phyloP scores from a whole-genome alignment of 1,139 yeast species.

The Schwanniomyces etchellsii region DNA sequence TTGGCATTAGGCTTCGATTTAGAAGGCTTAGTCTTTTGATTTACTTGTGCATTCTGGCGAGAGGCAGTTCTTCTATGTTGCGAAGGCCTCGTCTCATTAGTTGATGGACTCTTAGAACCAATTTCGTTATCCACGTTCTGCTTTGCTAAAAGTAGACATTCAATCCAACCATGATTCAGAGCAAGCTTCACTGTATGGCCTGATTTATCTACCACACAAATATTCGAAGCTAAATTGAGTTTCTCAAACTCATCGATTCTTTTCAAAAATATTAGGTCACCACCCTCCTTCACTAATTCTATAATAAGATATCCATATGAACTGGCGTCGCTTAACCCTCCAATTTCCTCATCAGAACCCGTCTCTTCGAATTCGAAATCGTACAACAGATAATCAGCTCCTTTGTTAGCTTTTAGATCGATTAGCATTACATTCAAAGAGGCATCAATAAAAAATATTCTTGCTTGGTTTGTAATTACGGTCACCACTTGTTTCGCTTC shows the following conservation, averaged over 20 bases:
- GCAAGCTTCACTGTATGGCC: conserved; percentile 34
- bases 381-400: conserved; percentile 66
- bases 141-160: conserved; percentile 39
- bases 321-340: conserved; percentile 16
- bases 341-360: conserved; percentile 37
- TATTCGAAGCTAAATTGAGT: conserved; percentile 17
- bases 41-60: neutral
- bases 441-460: conserved; percentile 39
- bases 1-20: conserved; percentile 2
- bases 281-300: conserved; percentile 52
- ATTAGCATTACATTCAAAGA: conserved; percentile 35
- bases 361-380: conserved; percentile 67
- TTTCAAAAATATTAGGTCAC: conserved; percentile 55
- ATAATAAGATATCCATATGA: conserved; percentile 57
- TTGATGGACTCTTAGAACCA: neutral
- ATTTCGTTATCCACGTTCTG: conserved; percentile 21
- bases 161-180: conserved; percentile 39
- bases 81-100: neutral
- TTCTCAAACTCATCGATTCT: conserved; percentile 27
- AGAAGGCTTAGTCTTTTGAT: neutral
- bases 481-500: conserved; percentile 36
- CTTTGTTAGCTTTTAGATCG: conserved; percentile 46
- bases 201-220: conserved; percentile 27
- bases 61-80: neutral
- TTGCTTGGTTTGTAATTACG: conserved; percentile 44